Percentiles rank a stretch among this genome's conserved stretches.
Conservation (phyloP, 805 yeast genomes). For the Hanseniaspora singularis region DNA sequence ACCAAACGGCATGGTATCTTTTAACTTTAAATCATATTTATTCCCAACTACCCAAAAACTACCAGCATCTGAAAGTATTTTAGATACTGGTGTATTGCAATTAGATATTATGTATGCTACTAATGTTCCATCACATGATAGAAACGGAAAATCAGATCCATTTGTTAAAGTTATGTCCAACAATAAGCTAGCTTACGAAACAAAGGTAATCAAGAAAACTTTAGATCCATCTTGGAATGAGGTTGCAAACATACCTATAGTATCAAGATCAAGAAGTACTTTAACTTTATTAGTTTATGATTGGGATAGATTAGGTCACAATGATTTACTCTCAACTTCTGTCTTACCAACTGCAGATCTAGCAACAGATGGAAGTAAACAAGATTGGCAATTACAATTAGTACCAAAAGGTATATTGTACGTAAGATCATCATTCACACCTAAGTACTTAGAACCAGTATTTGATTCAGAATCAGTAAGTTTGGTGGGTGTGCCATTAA, state of each 20-base stretch:
- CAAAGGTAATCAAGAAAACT: constrained; percentile 52
- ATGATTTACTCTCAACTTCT: constrained; percentile 47
- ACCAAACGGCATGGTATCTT: constrained; percentile 21
- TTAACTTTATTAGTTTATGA: constrained; percentile 46
- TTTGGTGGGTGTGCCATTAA: constrained; percentile 37
- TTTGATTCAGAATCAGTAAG: constrained; percentile 33
- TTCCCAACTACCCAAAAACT: constrained; percentile 46
- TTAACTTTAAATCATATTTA: constrained; percentile 45
- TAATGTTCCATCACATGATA: constrained; percentile 46
- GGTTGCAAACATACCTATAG: constrained; percentile 42
- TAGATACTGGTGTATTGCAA: constrained; percentile 54
- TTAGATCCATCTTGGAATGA: constrained; percentile 73
- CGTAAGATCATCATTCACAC: constrained; percentile 43
- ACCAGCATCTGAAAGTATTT: constrained; percentile 47
- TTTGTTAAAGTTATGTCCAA: constrained; percentile 42
- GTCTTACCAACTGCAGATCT: constrained; percentile 39
- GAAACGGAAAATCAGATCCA: constrained; percentile 72
- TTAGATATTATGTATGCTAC: constrained; percentile 48
- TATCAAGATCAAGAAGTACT: constrained; percentile 47
- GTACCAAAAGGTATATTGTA: constrained; percentile 56
- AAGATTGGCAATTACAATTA: constrained; percentile 39
- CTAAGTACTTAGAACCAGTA: constrained; percentile 57
- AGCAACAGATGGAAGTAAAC: constrained; percentile 33
- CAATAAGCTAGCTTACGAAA: constrained; percentile 43
- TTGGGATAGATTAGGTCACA: constrained; percentile 69